Percentiles rank a stretch among this genome's conserved stretches.
phyloP scores from a whole-genome alignment of 148 eudicot species.

The Rhododendron kiyosumense region DNA sequence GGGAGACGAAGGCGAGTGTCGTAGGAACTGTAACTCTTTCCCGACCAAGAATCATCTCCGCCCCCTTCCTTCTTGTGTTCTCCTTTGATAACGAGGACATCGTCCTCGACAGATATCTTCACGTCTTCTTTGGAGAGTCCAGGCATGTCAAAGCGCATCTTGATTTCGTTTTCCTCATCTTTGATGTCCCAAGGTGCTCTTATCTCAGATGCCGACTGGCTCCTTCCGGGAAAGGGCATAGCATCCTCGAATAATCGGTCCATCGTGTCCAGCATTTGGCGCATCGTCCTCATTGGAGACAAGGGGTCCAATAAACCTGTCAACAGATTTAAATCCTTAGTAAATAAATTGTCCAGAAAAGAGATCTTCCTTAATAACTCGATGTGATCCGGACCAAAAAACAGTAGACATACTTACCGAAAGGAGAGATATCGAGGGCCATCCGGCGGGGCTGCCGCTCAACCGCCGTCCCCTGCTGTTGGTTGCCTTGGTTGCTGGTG shows the following conservation, averaged over 20 bases:
- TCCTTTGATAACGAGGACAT: constrained; percentile 55
- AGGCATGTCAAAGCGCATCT: constrained; percentile 87
- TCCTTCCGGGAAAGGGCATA: constrained; percentile 22
- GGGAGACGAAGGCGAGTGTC: constrained; percentile 59
- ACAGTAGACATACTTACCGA: constrained; percentile 37
- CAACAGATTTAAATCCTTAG: not conserved
- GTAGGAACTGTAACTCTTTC: constrained; percentile 43
- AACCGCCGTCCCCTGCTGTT: constrained; percentile 26
- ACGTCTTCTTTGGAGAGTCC: constrained; percentile 72
- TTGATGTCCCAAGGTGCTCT: constrained; percentile 77
- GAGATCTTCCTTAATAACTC: not conserved
- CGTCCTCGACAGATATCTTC: constrained; percentile 50
- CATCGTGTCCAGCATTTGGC: constrained; percentile 78
- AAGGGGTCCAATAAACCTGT: constrained; percentile 67
- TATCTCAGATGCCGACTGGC: constrained; percentile 25
- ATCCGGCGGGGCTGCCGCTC: constrained; percentile 44
- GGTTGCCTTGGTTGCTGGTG: constrained; percentile 10
- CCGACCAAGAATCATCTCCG: constrained; percentile 33
- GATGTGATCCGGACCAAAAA: no score
- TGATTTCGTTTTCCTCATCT: constrained; percentile 64
- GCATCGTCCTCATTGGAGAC: constrained; percentile 76
- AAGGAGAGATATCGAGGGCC: constrained; percentile 53
- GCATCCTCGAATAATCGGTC: constrained; percentile 67
- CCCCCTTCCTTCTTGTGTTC: constrained; percentile 37
- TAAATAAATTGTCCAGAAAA: not conserved